Percentiles rank a stretch among this genome's conserved stretches.
These are phyloP conservation scores for Zopfia rhizophila DNA, from an alignment of 2,329 filamentous ascomycete species.

Conservation along the genomic window DNA sequence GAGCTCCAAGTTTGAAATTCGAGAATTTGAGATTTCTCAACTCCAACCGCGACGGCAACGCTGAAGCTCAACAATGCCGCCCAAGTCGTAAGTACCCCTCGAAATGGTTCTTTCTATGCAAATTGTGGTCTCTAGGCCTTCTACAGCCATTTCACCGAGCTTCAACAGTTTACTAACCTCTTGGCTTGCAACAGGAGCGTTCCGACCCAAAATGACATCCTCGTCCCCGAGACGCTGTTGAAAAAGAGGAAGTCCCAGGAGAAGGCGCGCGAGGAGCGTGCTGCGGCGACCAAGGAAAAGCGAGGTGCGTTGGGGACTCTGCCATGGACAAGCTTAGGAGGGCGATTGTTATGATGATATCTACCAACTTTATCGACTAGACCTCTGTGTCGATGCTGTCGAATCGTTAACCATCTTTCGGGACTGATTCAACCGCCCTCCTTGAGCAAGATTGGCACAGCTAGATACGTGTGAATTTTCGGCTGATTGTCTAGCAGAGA, in stretches of 20 bases:
- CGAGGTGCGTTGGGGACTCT: conserved; percentile 75
- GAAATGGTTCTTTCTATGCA: too few relatives aligned
- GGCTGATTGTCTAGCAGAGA: conserved; percentile 66
- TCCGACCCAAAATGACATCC: conserved; percentile 92
- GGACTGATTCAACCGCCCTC: conserved; percentile 76
- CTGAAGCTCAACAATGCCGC: conserved; percentile 42
- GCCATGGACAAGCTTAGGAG: conserved; percentile 30
- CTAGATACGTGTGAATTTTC: conserved; percentile 11
- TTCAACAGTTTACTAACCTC: conserved; percentile 77
- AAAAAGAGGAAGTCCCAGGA: conserved; percentile 99
- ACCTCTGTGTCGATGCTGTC: conserved; percentile 93
- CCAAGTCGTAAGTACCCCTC: conserved; percentile 68
- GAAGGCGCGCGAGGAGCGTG: conserved; percentile 94
- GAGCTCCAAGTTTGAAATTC: neutral
- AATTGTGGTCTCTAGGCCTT: too few relatives aligned
- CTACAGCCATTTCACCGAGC: conserved; percentile 6
- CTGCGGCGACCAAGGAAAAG: conserved; percentile 82
- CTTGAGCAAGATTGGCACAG: conserved; percentile 18
- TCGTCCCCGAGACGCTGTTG: conserved; percentile 98
- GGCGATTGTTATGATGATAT: conserved; percentile 80
- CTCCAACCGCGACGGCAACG: conserved; percentile 64
- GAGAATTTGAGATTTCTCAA: conserved; percentile 24
- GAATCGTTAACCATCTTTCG: conserved; percentile 99
- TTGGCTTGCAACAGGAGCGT: conserved; percentile 73
- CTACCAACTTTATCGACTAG: conserved; percentile 89